Percentiles rank a stretch among this genome's conserved stretches.
phyloP scores from a whole-genome alignment of 2,329 filamentous ascomycete genomes.

The Davidsoniella virescens region DNA sequence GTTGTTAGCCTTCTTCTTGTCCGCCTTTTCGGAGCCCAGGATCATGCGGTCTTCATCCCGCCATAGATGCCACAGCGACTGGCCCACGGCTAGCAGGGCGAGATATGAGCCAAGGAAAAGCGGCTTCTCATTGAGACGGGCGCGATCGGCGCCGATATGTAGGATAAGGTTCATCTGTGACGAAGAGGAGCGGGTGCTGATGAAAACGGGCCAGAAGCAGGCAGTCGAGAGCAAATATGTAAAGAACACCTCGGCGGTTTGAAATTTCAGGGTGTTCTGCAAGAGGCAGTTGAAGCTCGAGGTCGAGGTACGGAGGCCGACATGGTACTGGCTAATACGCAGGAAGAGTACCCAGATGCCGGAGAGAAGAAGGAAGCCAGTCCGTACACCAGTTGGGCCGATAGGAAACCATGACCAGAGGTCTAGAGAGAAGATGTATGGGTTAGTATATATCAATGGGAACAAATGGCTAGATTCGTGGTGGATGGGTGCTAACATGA shows the following conservation, averaged over 20 bases:
- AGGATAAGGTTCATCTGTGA: constrained; percentile 59
- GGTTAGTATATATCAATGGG: background rate
- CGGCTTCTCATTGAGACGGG: constrained; percentile 69
- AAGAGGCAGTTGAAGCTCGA: constrained; percentile 50
- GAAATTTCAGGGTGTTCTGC: constrained; percentile 38
- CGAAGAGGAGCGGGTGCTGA: constrained; percentile 47
- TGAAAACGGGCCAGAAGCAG: constrained; percentile 66
- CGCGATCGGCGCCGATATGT: constrained; percentile 52
- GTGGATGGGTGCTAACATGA: constrained; percentile 38
- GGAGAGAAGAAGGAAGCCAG: constrained; percentile 58
- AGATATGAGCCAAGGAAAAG: constrained; percentile 65
- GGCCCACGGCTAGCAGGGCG: constrained; percentile 48
- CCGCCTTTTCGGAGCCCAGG: constrained; percentile 18
- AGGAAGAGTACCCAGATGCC: constrained; percentile 67
- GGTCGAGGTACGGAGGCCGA: constrained; percentile 53
- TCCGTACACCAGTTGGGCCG: constrained; percentile 57
- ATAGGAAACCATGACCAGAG: constrained; percentile 81
- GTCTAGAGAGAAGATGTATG: constrained; percentile 29
- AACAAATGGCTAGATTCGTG: background rate
- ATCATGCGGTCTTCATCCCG: constrained; percentile 55
- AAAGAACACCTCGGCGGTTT: constrained; percentile 51
- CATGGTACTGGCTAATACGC: constrained; percentile 69
- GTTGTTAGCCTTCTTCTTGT: constrained; percentile 3
- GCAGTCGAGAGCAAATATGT: constrained; percentile 68
- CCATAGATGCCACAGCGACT: constrained; percentile 54